Evolutionary conservation across 345 rosid species (phyloP).

Genomic region (Populus euphratica): DNA sequence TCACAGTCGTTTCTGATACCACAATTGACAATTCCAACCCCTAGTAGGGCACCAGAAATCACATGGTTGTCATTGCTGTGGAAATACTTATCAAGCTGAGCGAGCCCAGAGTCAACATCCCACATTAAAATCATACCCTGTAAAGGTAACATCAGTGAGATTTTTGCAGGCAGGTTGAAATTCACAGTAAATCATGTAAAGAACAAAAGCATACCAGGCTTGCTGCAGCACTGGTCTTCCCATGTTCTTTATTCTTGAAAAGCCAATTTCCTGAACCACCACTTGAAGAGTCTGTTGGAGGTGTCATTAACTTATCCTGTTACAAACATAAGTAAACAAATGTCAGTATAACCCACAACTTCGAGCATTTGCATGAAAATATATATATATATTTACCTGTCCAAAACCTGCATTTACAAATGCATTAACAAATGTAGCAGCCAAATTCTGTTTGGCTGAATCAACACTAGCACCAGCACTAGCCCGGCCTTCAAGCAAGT

Average conservation of each 20-base stretch:
- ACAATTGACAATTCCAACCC: constrained; percentile 90
- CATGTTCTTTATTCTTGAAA: constrained; percentile 93
- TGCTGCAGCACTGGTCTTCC: constrained; percentile 91
- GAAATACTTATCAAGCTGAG: constrained; percentile 86
- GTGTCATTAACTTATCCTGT: constrained; percentile 94
- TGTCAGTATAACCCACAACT: constrained; percentile 9
- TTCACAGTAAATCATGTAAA: not conserved
- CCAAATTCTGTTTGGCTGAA: constrained; percentile 91
- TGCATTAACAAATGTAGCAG: constrained; percentile 95
- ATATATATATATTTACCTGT: constrained; percentile 45
- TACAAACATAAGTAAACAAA: constrained; percentile 7
- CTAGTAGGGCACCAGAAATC: constrained; percentile 84
- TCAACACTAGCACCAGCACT: constrained; percentile 73
- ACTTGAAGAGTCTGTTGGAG: constrained; percentile 62
- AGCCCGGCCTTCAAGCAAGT: constrained; percentile 89
- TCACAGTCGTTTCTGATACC: constrained; percentile 79
- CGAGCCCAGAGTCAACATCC: constrained; percentile 90
- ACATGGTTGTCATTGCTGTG: constrained; percentile 77
- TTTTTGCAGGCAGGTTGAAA: not conserved
- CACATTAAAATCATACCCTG: constrained; percentile 92
- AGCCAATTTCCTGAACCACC: constrained; percentile 84
- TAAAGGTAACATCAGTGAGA: constrained; percentile 14
- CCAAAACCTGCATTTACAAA: constrained; percentile 98
- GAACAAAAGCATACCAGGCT: constrained; percentile 61
- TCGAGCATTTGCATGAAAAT: constrained; percentile 1